Evolutionary conservation across 2,329 filamentous ascomycete genomes (phyloP), one percentile per base, ranked within the genome.

Genomic region (Sporothrix inflata): DNA sequence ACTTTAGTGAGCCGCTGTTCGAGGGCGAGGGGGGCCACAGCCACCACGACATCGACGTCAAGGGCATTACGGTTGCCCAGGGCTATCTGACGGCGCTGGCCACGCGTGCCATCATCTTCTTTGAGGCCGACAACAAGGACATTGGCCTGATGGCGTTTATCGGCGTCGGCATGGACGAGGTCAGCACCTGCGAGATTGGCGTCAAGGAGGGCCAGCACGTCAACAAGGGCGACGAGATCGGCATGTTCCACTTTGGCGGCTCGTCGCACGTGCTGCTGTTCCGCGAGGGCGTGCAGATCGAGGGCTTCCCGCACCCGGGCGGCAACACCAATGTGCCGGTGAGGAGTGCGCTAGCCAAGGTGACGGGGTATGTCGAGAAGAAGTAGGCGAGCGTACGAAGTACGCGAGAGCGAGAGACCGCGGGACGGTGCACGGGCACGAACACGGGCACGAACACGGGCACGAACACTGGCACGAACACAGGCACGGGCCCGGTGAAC

Each of bases 171-270:
- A 94, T 94, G 92, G 90, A 89, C 55, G 92, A 94, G 80, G 91
- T 94, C 14, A 90, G 87, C 72, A 90, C 90, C 0, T 93, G 91
- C 77, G 90, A 93, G 69, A 89, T 92, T 66, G 91, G 88, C 0
- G 90, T 92, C 12, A 84, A 84, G 76, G 87, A 90, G 77, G 91
- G 90, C 0, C 85, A 93, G 78, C 84, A 85, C 69, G 78, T 94
- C 19, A 83, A 83, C 69, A 94, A 93, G 83, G 92, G 92, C 1
- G 87, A 93, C 4, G 82, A 93, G 81, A 83, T 90, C 51, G 92
- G 92, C 55, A 93, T 93, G 91, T 94, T 94, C 80, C 92, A 94
- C 78, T 94, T 91, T 78, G 92, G 92, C n/a, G 92, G 92, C 0
- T 90, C 87, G 7, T 89, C 88, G 1, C 89, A 92, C 78, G 92